These are phyloP conservation scores for Brasilioporus rufonigricans DNA, from an alignment of 768 basidiomycete genomes.

Conservation along the genomic window DNA sequence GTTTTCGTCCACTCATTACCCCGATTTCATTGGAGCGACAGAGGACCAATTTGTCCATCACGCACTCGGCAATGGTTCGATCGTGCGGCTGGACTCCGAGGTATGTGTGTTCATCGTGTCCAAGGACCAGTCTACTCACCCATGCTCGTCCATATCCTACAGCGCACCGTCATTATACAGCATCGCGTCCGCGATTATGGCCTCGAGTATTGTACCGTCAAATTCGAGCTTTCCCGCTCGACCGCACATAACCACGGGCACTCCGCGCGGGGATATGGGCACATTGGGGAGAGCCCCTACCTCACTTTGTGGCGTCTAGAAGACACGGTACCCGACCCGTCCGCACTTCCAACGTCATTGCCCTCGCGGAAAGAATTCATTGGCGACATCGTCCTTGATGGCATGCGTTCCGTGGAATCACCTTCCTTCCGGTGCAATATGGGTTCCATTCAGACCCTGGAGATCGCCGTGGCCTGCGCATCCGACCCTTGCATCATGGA, in stretches of 20 bases:
- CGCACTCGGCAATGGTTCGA: constrained; percentile 16
- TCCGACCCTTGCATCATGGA: constrained; percentile 25
- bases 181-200: constrained; percentile 26
- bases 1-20: constrained; percentile 18
- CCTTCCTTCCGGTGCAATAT: constrained; percentile 12
- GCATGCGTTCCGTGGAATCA: constrained; percentile 1
- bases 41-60: constrained; percentile 8
- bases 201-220: constrained; percentile 20
- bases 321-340: constrained; percentile 1
- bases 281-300: constrained; percentile 14
- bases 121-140: background rate
- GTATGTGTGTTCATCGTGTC: background rate
- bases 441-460: constrained; percentile 21
- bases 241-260: background rate
- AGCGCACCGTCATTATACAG: constrained; percentile 21
- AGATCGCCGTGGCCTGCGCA: constrained; percentile 19
- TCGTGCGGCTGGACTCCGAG: constrained; percentile 21
- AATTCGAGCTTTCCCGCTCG: constrained; percentile 7
- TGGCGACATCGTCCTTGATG: constrained; percentile 19
- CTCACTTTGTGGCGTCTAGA: constrained; percentile 20
- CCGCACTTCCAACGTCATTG: constrained; percentile 10
- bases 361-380: constrained; percentile 11
- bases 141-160: background rate
- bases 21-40: constrained; percentile 21
- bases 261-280: constrained; percentile 12